Evolutionary conservation across 2,329 filamentous ascomycete species (phyloP).

Genomic region (Cryphonectria naterciae): DNA sequence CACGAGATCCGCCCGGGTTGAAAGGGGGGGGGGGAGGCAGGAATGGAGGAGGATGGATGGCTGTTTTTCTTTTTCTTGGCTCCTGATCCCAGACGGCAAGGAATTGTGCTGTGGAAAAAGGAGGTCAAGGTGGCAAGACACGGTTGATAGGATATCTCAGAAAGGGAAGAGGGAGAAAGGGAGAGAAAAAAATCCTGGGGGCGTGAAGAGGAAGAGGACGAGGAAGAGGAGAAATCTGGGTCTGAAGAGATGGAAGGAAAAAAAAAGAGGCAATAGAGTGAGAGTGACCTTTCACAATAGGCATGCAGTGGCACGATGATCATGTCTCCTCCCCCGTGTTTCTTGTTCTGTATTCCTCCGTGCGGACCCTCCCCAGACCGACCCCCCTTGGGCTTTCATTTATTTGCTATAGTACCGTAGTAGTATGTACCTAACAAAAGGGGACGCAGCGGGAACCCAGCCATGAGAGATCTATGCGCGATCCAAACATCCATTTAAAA

Average conservation of each 20-base stretch:
- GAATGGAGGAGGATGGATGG: not conserved
- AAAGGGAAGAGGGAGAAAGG: too few species aligned
- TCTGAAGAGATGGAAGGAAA: not conserved
- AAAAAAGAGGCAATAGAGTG: not conserved
- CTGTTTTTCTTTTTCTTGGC: not conserved
- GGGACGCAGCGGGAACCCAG: not conserved
- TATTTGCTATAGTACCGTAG: not conserved
- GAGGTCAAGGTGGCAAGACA: not conserved
- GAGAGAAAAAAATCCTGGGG: not conserved
- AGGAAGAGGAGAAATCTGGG: not conserved
- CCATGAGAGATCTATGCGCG: not conserved
- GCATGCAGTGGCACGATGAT: not conserved
- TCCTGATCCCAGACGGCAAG: not conserved
- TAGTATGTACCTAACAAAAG: not conserved
- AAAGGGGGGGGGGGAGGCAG: not conserved
- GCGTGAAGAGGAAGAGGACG: not conserved
- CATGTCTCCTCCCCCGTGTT: not conserved
- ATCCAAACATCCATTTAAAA: not conserved
- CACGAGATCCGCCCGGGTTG: slow-evolving; percentile 3
- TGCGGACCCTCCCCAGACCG: not conserved
- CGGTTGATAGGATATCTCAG: not conserved
- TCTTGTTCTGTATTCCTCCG: not conserved
- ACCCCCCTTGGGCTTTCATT: not conserved
- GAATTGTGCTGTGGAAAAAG: not conserved
- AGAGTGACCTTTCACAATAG: not conserved